A percentile compares a stretch with the other conserved stretches of the same genome.
Evolutionary conservation across 1,284 basidiomycete species (phyloP).

Genomic region (Ceratobasidium papillatum): DNA sequence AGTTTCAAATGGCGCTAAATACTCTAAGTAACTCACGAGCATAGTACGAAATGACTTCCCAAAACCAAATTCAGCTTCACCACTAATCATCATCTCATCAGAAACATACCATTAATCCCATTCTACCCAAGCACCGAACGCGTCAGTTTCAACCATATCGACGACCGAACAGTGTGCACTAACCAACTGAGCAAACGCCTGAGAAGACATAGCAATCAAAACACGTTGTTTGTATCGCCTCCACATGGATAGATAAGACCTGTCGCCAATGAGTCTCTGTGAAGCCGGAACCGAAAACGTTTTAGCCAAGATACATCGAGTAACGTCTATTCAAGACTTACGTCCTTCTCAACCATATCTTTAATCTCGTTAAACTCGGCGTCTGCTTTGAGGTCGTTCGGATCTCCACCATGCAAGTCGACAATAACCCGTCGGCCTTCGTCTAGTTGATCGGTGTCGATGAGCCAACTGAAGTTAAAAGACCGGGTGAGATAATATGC

Average conservation of each 20-base stretch:
- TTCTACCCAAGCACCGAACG: slow-evolving; percentile 62
- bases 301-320: neutral
- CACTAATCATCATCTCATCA: neutral
- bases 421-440: slow-evolving; percentile 90
- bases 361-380: slow-evolving; percentile 94
- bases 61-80: slow-evolving; percentile 22
- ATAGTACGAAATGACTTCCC: slow-evolving; percentile 92
- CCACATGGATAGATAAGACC: slow-evolving; percentile 89
- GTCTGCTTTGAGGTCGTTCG: slow-evolving; percentile 74
- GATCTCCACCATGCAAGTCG: slow-evolving; percentile 88
- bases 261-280: slow-evolving; percentile 78
- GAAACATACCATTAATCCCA: slow-evolving; percentile 80
- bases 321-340: slow-evolving; percentile 52
- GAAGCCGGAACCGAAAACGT: neutral
- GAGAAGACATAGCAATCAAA: slow-evolving; percentile 95
- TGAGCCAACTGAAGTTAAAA: slow-evolving; percentile 75
- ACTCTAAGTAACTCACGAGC: slow-evolving; percentile 68
- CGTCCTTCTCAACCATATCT: slow-evolving; percentile 84
- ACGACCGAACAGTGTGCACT: slow-evolving; percentile 48
- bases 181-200: slow-evolving; percentile 94
- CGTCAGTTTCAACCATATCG: no score
- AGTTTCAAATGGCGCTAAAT: slow-evolving; percentile 44
- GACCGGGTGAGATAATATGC: neutral
- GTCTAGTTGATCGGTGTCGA: slow-evolving; percentile 86
- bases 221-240: slow-evolving; percentile 87